Percentiles rank a stretch among this genome's conserved stretches.
phyloP scores from a whole-genome alignment of 2,329 filamentous ascomycete genomes.

The Colletotrichum scovillei region DNA sequence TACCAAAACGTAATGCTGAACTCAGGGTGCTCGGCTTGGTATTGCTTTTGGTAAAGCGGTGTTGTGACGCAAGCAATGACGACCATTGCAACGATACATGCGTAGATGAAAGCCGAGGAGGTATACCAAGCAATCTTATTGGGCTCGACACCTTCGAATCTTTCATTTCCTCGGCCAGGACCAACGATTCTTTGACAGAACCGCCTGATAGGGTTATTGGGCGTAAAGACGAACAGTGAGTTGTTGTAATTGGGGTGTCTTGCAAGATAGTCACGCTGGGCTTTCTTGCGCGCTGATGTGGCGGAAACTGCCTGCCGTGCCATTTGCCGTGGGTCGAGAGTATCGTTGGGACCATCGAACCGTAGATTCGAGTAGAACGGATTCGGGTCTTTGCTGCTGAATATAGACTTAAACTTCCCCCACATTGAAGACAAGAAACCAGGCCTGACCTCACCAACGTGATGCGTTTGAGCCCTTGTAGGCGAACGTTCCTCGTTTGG shows the following conservation, averaged over 20 bases:
- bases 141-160: constrained; percentile 89
- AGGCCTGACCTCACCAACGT: constrained; percentile 60
- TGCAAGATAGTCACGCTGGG: constrained; percentile 89
- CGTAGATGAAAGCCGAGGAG: constrained; percentile 94
- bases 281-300: constrained; percentile 83
- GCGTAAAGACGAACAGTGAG: constrained; percentile 86
- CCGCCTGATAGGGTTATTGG: constrained; percentile 80
- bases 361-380: constrained; percentile 87
- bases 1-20: constrained; percentile 86
- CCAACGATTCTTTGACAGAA: constrained; percentile 92
- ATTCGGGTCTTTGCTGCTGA: constrained; percentile 82
- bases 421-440: constrained; percentile 71
- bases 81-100: constrained; percentile 97
- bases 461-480: constrained; percentile 43
- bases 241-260: constrained; percentile 93
- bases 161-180: constrained; percentile 85
- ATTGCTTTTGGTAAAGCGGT: constrained; percentile 91
- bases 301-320: constrained; percentile 90
- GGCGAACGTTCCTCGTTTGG: constrained; percentile 47
- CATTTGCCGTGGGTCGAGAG: constrained; percentile 86
- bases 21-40: constrained; percentile 71
- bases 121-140: constrained; percentile 92
- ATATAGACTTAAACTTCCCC: constrained; percentile 66
- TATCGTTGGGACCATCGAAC: constrained; percentile 79
- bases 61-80: constrained; percentile 93